Base-by-base conservation (phyloP, 306 rosid species). In the Glycine latifolia region DNA sequence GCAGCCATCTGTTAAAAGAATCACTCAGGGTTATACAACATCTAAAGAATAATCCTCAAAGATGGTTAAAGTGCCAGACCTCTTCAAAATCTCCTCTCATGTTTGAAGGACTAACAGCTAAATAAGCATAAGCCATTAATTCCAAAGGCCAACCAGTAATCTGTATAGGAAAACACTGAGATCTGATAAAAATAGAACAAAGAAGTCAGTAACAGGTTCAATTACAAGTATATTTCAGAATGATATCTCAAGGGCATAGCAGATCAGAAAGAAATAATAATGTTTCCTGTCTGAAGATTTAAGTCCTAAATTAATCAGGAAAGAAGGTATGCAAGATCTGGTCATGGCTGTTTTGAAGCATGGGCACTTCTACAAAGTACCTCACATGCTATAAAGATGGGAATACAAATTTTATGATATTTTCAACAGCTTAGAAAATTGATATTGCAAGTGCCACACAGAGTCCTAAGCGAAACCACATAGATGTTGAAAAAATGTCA, bases 81-180 rank as follows among this genome's bases (percentile, higher is more conserved):
- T 95, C 97, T 82, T 88, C 89, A 87, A 93, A 95, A 71, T 90
- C 77, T 33, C 81, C 87, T 79, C 78, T 90, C 97, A 91, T 89
- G 85, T 92, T 93, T 79, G 98, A 86, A 83, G 98, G 98, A 75
- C 97, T 89, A 68, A 90, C 93, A 20, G 90, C 94, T 82, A 93
- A 87, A 87, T 91, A 95, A 83, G 99, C 99, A 79, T 88, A 95
- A 11, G 99, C 98, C 97, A 90, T 90, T 70, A 95, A 76, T 86
- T 95, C 97, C 90, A 79, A 69, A 1, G 99, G 97, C 98, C 97
- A 95, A 71, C 99, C 99, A 79, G 97, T 93, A 73, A 95, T 11
- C 88, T 87, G 94, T 81, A 95, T 10, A 7, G 99, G 99, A 84
- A 83, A 95, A 83, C 99, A 91, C 76, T 93, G 92, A n/a, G 89